Base-by-base conservation (phyloP, 78 protist species). In the Kipferlia bialata region DNA sequence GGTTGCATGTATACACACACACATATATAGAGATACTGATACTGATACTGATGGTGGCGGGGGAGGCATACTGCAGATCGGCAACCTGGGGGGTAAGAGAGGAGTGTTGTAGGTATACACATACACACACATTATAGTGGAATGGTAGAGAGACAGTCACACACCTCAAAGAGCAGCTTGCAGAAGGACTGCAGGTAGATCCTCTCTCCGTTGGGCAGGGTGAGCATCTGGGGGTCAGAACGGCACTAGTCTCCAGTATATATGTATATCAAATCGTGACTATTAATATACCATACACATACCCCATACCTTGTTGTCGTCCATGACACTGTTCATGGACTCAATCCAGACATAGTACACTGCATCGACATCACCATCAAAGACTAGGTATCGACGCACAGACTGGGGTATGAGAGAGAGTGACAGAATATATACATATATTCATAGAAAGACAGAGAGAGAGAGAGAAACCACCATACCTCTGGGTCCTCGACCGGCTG, bases 251-350 rank as follows among this genome's bases (percentile, higher is more conserved):
- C n/a, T n/a, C n/a, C n/a, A n/a, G n/a, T n/a, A n/a, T n/a, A n/a
- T n/a, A n/a, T n/a, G n/a, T n/a, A n/a, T n/a, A n/a, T n/a, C n/a
- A n/a, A n/a, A n/a, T n/a, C n/a, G n/a, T n/a, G n/a, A n/a, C n/a
- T n/a, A n/a, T n/a, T n/a, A n/a, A n/a, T n/a, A n/a, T n/a, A n/a
- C n/a, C n/a, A n/a, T n/a, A n/a, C n/a, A n/a, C n/a, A n/a, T n/a
- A n/a, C n/a, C n/a, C n/a, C n/a, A n/a, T n/a, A n/a, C n/a, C 78
- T 81, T 85, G 84, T 90, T 90, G 81, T 90, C 95, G 67, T 90
- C 95, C 91, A 87, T 85, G 36, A 90, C 90, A 2, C 86, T 74
- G 84, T 90, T 90, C 91, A 90, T 86, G 74, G 80, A 74, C 70
- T 90, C 95, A 45, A 90, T 79, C 91, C 90, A 89, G n/a, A n/a